phyloP scores from a whole-genome alignment of 2,329 filamentous ascomycete genomes.

The Botryotinia convoluta region DNA sequence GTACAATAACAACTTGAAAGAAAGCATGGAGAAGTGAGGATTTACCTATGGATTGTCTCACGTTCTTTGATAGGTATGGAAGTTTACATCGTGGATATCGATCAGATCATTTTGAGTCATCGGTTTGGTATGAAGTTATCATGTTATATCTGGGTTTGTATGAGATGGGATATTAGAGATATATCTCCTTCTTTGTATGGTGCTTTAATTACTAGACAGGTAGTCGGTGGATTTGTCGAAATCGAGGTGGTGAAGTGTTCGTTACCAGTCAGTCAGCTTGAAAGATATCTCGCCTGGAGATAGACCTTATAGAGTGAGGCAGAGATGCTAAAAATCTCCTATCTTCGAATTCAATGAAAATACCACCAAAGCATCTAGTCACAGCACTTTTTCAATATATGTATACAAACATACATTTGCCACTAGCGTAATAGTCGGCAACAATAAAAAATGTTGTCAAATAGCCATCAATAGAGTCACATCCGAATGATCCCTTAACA shows the following conservation, averaged over 20 bases:
- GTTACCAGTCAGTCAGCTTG: background rate
- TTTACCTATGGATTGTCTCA: background rate
- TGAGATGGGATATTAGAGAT: background rate
- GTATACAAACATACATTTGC: background rate
- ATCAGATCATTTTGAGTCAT: background rate
- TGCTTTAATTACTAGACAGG: background rate
- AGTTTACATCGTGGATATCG: background rate
- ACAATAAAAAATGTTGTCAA: background rate
- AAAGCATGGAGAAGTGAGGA: constrained; percentile 2
- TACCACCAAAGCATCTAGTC: background rate
- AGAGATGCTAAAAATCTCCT: background rate
- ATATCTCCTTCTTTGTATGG: background rate
- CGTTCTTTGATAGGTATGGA: background rate
- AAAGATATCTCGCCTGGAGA: background rate
- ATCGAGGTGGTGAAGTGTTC: background rate
- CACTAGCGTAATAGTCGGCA: background rate
- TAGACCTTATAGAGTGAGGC: background rate
- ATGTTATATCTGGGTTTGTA: background rate
- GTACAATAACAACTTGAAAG: background rate
- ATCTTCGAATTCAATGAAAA: background rate
- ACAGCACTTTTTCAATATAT: too few species aligned
- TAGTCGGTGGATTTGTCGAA: background rate
- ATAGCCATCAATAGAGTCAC: background rate
- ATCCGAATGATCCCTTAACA: background rate
- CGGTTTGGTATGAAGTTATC: background rate